These are phyloP conservation scores for Abrus precatorius DNA, from an alignment of 306 rosid species.

Conservation along the genomic window DNA sequence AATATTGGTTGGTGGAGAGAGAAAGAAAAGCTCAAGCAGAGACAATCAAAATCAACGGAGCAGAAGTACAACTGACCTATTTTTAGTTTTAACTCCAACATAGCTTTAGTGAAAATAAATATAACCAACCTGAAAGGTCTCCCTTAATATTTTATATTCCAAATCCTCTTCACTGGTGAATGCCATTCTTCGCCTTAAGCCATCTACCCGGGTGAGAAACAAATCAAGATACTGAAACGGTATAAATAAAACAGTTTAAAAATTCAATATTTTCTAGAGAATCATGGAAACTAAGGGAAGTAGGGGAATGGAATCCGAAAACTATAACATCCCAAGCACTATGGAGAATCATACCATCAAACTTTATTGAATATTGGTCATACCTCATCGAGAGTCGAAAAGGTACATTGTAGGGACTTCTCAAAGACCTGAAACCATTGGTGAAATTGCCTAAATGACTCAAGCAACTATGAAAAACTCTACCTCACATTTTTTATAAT, in stretches of 20 bases:
- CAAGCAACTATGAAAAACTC: conserved; percentile 17
- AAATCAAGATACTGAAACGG: conserved; percentile 82
- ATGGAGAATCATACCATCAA: background rate
- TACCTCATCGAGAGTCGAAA: conserved; percentile 85
- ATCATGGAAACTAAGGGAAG: conserved; percentile 17
- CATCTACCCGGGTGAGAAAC: conserved; percentile 88
- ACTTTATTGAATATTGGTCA: conserved; percentile 10
- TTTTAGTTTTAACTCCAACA: conserved; percentile 28
- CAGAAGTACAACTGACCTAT: conserved; percentile 1
- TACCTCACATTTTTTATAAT: conserved; percentile 1
- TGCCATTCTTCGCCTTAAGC: conserved; percentile 88
- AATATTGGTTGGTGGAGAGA: background rate
- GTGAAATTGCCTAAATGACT: conserved; percentile 31
- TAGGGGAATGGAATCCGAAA: background rate
- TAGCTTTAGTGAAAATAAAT: conserved; percentile 39
- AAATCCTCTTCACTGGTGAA: conserved; percentile 56
- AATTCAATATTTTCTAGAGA: conserved; percentile 20
- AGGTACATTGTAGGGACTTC: conserved; percentile 74
- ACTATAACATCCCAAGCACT: conserved; percentile 16
- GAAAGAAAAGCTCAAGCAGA: background rate
- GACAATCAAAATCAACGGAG: background rate
- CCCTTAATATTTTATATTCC: conserved; percentile 69
- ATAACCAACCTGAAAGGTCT: conserved; percentile 83
- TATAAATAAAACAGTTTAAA: conserved; percentile 32
- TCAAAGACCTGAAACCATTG: conserved; percentile 75